Evolutionary conservation across 495 filamentous ascomycete genomes (phyloP).

Genomic region (Venustampulla echinocandica): DNA sequence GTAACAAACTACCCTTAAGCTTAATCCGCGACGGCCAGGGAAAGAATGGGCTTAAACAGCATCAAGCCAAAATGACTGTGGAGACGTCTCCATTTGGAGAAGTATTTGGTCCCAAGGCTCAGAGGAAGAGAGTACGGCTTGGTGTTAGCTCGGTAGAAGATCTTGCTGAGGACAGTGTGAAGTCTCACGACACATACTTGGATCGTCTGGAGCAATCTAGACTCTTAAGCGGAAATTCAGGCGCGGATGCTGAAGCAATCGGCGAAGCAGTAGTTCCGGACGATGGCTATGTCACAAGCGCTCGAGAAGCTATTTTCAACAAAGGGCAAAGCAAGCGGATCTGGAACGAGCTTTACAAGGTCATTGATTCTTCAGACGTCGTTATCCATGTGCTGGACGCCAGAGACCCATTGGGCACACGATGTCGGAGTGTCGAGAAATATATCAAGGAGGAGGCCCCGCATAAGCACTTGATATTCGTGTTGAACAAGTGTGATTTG

Average conservation of each 20-base stretch:
- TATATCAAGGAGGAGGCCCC: constrained; percentile 88
- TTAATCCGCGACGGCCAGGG: constrained; percentile 58
- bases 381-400: constrained; percentile 92
- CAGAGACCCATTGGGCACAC: constrained; percentile 80
- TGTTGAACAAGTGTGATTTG: constrained; percentile 92
- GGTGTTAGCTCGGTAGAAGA: constrained; percentile 72
- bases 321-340: constrained; percentile 94
- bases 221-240: constrained; percentile 55
- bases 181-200: constrained; percentile 69
- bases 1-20: constrained; percentile 87
- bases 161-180: constrained; percentile 66
- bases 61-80: constrained; percentile 88
- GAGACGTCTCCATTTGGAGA: constrained; percentile 79
- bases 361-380: constrained; percentile 94
- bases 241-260: constrained; percentile 43
- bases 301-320: constrained; percentile 80
- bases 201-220: constrained; percentile 67
- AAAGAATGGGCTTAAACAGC: constrained; percentile 79
- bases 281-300: constrained; percentile 48
- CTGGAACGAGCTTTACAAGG: constrained; percentile 98
- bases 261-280: constrained; percentile 41
- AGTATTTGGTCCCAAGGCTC: constrained; percentile 87
- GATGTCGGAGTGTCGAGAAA: constrained; percentile 86
- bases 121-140: constrained; percentile 85
- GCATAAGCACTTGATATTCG: constrained; percentile 88